A percentile compares a stretch with the other conserved stretches of the same genome.
Evolutionary conservation across 495 filamentous ascomycete species (phyloP).

Genomic region (Neurospora intermedia): DNA sequence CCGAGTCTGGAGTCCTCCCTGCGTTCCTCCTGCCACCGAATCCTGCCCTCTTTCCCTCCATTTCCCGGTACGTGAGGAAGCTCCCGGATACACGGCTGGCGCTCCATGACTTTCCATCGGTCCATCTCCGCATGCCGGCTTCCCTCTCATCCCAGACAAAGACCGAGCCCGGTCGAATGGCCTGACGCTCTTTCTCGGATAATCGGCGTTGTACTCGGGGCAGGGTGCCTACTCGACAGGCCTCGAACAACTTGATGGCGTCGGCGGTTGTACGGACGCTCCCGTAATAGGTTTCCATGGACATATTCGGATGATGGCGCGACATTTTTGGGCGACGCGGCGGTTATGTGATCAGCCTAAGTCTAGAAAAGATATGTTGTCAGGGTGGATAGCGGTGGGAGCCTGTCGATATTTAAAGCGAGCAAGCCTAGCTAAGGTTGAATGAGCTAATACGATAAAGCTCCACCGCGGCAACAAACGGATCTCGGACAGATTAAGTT

Average conservation of each 20-base stretch:
- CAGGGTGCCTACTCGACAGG: slow-evolving; percentile 79
- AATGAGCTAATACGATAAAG: neutral
- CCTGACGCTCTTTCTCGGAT: slow-evolving; percentile 93
- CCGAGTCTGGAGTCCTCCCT: slow-evolving; percentile 73
- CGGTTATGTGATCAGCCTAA: neutral
- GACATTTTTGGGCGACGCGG: neutral
- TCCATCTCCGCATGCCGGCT: slow-evolving; percentile 97
- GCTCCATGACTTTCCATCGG: slow-evolving; percentile 98
- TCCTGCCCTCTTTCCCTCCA: slow-evolving; percentile 82
- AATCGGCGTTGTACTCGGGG: slow-evolving; percentile 86
- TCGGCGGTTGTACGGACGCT: slow-evolving; percentile 85
- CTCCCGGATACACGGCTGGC: slow-evolving; percentile 95
- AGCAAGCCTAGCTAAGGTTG: neutral
- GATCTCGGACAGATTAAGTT: neutral
- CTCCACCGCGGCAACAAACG: neutral
- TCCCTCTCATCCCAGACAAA: slow-evolving; percentile 99
- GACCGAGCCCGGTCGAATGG: slow-evolving; percentile 89
- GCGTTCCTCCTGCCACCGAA: slow-evolving; percentile 45
- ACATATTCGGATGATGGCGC: slow-evolving; percentile 7
- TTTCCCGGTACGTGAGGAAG: slow-evolving; percentile 94
- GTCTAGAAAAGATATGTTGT: neutral
- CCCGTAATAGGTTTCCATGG: slow-evolving; percentile 94
- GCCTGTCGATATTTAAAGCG: neutral
- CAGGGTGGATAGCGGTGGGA: neutral
- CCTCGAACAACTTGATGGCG: slow-evolving; percentile 95